Percentiles rank a stretch among this genome's conserved stretches.
Conservation (phyloP, 1,139 yeast genomes). For the Yamadazyma spencermartinsiae region DNA sequence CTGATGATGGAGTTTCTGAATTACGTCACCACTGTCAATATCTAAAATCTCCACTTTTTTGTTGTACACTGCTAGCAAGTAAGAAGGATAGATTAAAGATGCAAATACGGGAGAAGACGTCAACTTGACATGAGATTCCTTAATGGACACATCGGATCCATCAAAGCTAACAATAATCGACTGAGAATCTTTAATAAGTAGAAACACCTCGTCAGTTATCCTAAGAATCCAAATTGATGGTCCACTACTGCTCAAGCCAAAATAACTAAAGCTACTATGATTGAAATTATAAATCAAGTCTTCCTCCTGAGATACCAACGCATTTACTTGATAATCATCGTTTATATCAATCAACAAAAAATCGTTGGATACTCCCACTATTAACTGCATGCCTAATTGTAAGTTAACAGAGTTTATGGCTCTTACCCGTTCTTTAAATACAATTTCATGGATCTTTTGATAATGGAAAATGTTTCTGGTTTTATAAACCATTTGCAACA, state of each 20-base stretch:
- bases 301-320: slow-evolving; percentile 17
- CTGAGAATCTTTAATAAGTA: slow-evolving; percentile 33
- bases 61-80: slow-evolving; percentile 40
- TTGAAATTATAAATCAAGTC: slow-evolving; percentile 19
- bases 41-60: slow-evolving; percentile 49
- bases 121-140: slow-evolving; percentile 27
- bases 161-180: slow-evolving; percentile 13
- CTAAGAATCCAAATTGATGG: slow-evolving; percentile 26
- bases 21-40: slow-evolving; percentile 39
- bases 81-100: slow-evolving; percentile 44
- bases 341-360: slow-evolving; percentile 29
- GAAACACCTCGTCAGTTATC: slow-evolving; percentile 16
- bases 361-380: slow-evolving; percentile 30
- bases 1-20: slow-evolving; percentile 43
- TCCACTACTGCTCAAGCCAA: slow-evolving; percentile 25
- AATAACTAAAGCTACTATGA: slow-evolving; percentile 29
- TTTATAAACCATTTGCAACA: slow-evolving; percentile 30
- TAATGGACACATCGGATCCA: slow-evolving; percentile 12
- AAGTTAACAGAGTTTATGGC: slow-evolving; percentile 18
- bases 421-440: slow-evolving; percentile 32
- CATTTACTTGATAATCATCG: slow-evolving; percentile 18
- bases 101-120: slow-evolving; percentile 33
- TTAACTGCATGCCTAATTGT: slow-evolving; percentile 16
- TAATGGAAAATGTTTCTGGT: slow-evolving; percentile 34
- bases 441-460: slow-evolving; percentile 24